Conservation (phyloP, 2,329 filamentous ascomycete species). For the Onygenales sp. region DNA sequence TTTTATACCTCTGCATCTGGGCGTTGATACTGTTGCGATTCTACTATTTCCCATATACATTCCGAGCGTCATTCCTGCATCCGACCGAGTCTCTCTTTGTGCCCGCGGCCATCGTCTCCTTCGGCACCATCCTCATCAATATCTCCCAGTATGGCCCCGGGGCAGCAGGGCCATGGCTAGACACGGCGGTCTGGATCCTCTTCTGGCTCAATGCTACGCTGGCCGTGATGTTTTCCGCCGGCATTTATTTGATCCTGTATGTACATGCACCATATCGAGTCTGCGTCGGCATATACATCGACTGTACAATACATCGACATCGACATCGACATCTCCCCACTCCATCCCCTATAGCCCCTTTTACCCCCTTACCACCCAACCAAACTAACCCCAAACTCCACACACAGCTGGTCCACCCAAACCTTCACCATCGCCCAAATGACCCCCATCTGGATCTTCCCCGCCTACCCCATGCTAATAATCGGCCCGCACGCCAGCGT, state of each 20-base stretch:
- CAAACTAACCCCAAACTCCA: slow-evolving; percentile 7
- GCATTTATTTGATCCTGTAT: slow-evolving; percentile 65
- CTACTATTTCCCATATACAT: slow-evolving; percentile 58
- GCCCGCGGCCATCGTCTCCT: slow-evolving; percentile 57
- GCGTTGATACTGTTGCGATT: slow-evolving; percentile 60
- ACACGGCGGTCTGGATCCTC: slow-evolving; percentile 50
- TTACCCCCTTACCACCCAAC: not conserved
- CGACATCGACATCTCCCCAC: too few relatives aligned
- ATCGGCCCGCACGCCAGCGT: slow-evolving; percentile 63
- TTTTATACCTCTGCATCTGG: slow-evolving; percentile 55
- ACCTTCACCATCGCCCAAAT: slow-evolving; percentile 68
- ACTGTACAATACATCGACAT: not conserved
- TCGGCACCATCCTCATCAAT: slow-evolving; percentile 69
- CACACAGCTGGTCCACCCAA: slow-evolving; percentile 52
- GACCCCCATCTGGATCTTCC: slow-evolving; percentile 85
- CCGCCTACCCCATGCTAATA: slow-evolving; percentile 70
- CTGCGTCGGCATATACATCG: not conserved
- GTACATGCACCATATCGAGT: not conserved
- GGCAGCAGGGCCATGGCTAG: slow-evolving; percentile 54
- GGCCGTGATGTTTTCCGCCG: slow-evolving; percentile 57
- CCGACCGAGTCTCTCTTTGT: slow-evolving; percentile 72
- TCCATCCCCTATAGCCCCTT: too few relatives aligned
- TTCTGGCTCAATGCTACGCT: slow-evolving; percentile 67
- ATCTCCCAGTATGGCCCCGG: slow-evolving; percentile 65
- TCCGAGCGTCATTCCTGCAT: slow-evolving; percentile 62